Percentiles rank a stretch among this genome's conserved stretches.
These are phyloP conservation scores for Phylloporus scabripes DNA, from an alignment of 768 basidiomycete species.

Conservation along the genomic window DNA sequence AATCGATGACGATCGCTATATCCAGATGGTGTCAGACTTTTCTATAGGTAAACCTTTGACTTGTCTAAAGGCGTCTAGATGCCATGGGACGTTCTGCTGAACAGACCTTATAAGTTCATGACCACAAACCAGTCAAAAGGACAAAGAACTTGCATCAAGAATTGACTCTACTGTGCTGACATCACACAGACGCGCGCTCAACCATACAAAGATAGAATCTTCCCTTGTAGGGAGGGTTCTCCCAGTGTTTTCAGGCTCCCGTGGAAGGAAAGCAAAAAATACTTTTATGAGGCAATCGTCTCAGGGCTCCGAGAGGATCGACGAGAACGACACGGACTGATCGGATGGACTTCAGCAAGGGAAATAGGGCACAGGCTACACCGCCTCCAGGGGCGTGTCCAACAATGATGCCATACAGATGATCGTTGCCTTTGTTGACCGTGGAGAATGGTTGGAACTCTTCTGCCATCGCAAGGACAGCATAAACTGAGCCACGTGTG, in stretches of 20 bases:
- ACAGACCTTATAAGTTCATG: neutral
- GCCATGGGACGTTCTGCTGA: slow-evolving; percentile 24
- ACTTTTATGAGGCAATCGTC: neutral
- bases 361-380: slow-evolving; percentile 4
- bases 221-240: neutral
- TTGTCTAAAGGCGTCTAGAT: too few relatives aligned
- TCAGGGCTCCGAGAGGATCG: slow-evolving; percentile 13
- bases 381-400: slow-evolving; percentile 18
- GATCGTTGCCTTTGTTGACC: neutral
- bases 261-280: rapidly evolving
- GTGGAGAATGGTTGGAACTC: slow-evolving; percentile 14
- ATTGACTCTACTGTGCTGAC: neutral
- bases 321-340: slow-evolving; percentile 12
- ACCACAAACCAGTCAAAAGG: neutral
- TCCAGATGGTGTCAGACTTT: too few relatives aligned
- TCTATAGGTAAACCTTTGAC: too few relatives aligned
- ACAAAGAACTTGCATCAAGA: slow-evolving; percentile 5
- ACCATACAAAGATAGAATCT: neutral
- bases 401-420: slow-evolving; percentile 13
- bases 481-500: neutral
- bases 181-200: slow-evolving; percentile 3
- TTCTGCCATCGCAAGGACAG: neutral
- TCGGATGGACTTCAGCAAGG: slow-evolving; percentile 8
- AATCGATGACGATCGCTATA: too few relatives aligned
- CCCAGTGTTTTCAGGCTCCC: neutral